A percentile compares a stretch with the other conserved stretches of the same genome.
Evolutionary conservation across 352 stramenopile species (phyloP).

Genomic region (Globisporangium lucens): DNA sequence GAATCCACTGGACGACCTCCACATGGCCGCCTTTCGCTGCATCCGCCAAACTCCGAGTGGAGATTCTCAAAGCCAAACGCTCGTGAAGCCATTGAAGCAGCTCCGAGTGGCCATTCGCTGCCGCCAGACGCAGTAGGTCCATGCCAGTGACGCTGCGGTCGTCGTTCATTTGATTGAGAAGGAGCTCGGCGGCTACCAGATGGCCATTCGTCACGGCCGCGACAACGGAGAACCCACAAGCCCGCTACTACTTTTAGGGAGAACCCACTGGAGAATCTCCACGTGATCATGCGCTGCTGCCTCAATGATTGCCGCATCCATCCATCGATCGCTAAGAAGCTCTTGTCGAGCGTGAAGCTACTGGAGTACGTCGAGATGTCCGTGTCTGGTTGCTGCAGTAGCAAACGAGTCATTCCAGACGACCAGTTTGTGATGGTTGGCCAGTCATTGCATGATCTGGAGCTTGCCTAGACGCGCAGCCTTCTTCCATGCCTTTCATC

Average conservation of each 20-base stretch:
- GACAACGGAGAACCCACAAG: background rate
- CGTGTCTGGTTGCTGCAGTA: background rate
- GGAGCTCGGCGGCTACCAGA: background rate
- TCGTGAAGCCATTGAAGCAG: background rate
- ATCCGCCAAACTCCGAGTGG: background rate
- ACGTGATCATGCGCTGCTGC: background rate
- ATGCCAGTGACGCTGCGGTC: background rate
- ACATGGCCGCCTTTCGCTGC: background rate
- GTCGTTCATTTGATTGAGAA: background rate
- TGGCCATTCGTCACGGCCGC: background rate
- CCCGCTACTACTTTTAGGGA: background rate
- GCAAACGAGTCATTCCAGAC: conserved; percentile 1
- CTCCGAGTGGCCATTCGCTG: background rate
- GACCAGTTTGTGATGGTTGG: background rate
- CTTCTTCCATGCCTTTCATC: background rate
- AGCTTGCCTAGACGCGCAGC: conserved; percentile 1
- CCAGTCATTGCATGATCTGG: background rate
- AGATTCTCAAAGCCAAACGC: background rate
- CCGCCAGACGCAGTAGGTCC: background rate
- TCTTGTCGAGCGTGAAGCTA: background rate
- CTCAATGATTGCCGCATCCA: background rate
- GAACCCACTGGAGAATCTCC: background rate
- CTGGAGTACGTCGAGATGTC: conserved; percentile 2
- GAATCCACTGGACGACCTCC: background rate
- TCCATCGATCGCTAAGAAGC: background rate